Evolutionary conservation across 768 basidiomycete species (phyloP).

Genomic region (Kwoniella newhampshirensis): DNA sequence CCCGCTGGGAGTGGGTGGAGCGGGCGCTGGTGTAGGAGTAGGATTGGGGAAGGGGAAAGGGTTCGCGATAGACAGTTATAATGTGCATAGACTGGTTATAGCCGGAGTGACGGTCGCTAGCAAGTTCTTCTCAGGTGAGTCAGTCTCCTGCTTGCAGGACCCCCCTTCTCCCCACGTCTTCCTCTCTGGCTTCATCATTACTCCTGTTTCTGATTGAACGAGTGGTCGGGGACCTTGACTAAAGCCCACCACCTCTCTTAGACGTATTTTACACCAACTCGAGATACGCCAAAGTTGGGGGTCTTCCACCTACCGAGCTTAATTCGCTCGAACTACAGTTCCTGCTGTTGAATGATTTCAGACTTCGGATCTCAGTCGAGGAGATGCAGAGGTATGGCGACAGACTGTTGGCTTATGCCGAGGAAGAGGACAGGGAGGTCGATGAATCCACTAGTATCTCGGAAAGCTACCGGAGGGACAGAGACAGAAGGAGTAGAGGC

Average conservation of each 20-base stretch:
- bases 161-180: too few species aligned
- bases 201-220: not conserved
- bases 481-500: slow-evolving; percentile 2
- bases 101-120: slow-evolving; percentile 98
- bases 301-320: slow-evolving; percentile 79
- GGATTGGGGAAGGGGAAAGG: slow-evolving; percentile 52
- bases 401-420: slow-evolving; percentile 68
- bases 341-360: slow-evolving; percentile 91
- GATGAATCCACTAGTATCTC: not conserved
- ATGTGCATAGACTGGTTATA: slow-evolving; percentile 94
- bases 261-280: slow-evolving; percentile 99
- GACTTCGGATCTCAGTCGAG: slow-evolving; percentile 75
- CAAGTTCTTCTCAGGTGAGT: slow-evolving; percentile 80
- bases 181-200: not conserved
- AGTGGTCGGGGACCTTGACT: not conserved
- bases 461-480: not conserved
- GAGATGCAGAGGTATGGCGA: slow-evolving; percentile 97
- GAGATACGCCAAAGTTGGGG: slow-evolving; percentile 97
- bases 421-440: slow-evolving; percentile 23
- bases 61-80: slow-evolving; percentile 95
- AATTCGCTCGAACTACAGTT: slow-evolving; percentile 98
- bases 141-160: too few species aligned
- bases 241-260: slow-evolving; percentile 11
- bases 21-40: slow-evolving; percentile 11
- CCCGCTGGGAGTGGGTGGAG: slow-evolving; percentile 29